These are phyloP conservation scores for Elongisporangium prolatum DNA, from an alignment of 352 stramenopile genomes.

Conservation along the genomic window DNA sequence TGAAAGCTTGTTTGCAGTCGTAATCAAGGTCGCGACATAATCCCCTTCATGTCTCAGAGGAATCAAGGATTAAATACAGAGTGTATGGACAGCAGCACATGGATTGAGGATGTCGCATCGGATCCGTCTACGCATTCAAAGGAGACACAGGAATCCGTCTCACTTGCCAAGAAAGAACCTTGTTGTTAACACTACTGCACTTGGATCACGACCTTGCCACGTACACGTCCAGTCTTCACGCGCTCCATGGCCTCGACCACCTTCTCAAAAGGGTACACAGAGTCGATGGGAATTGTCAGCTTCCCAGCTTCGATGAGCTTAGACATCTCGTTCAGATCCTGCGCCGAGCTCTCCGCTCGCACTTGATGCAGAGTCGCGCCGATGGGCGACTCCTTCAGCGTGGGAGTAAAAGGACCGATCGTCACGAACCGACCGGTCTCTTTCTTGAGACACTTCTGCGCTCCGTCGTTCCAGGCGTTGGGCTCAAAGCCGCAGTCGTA, in stretches of 20 bases:
- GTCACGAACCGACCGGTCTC: conserved; percentile 21
- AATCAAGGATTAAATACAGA: too few relatives aligned
- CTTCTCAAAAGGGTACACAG: conserved; percentile 19
- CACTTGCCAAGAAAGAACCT: too few relatives aligned
- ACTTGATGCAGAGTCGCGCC: conserved; percentile 26
- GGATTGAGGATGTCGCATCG: too few relatives aligned
- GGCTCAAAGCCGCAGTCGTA: conserved; percentile 26
- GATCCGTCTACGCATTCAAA: too few relatives aligned
- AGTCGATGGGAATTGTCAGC: conserved; percentile 9
- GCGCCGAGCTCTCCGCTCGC: conserved; percentile 14
- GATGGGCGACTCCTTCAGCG: conserved; percentile 34
- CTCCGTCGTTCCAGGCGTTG: conserved; percentile 21
- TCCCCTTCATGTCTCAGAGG: too few relatives aligned
- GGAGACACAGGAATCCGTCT: too few relatives aligned
- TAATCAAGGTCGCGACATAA: too few relatives aligned
- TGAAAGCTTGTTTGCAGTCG: too few relatives aligned
- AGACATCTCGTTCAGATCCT: conserved; percentile 22
- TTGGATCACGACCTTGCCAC: conserved; percentile 37
- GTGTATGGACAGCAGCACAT: too few relatives aligned
- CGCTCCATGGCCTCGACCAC: conserved; percentile 20
- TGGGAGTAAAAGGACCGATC: conserved; percentile 20
- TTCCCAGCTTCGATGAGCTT: conserved; percentile 27
- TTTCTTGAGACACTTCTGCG: conserved; percentile 23
- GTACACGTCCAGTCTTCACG: conserved; percentile 23
- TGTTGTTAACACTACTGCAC: too few relatives aligned